Evolutionary conservation across 345 rosid genomes (phyloP), one percentile per base, ranked within the genome.

Genomic region (Populus ilicifolia): DNA sequence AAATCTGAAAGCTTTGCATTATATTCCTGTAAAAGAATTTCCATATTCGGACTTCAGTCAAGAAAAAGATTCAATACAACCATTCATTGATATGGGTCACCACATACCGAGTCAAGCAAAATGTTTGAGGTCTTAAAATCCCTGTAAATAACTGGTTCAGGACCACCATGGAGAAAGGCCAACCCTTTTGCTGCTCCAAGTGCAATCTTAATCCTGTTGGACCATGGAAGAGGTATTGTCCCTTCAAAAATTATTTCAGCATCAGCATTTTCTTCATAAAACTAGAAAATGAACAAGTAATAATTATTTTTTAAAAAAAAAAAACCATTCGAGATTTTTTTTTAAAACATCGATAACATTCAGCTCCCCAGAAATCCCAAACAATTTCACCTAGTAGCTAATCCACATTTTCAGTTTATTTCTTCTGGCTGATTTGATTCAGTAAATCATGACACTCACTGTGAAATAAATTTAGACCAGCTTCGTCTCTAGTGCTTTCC

Each of bases 201-300:
- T 68, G 84, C 84, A 67, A 81, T 81, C 81, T 81, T 81, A 52
- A 81, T 77, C 78, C 84, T 77, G 67, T 41, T 73, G 46, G 75
- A 48, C 84, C 84, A 81, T 50, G 84, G 84, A 29, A 81, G 80
- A 77, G 84, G 84, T 76, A 89, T 86, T 29, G 93, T 87, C 87
- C 93, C 92, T 91, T 79, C 82, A 79, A 76, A 80, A 80, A 78
- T 79, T 68, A 36, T 20, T 17, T 61, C 16, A 52, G 17, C 56
- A 74, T 69, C 82, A 74, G 64, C 52, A 43, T 79, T 79, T 68
- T 4, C 64, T 33, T 74, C 48, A 70, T 63, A n/a, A 50, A 46
- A 63, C 65, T 70, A 9, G 21, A 48, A 78, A 43, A 30, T 65
- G 46, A n/a, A 66, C 54, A 72, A 52, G 67, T 67, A 65, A 16